phyloP scores from a whole-genome alignment of 306 rosid genomes.

The Dryas alaskensis region DNA sequence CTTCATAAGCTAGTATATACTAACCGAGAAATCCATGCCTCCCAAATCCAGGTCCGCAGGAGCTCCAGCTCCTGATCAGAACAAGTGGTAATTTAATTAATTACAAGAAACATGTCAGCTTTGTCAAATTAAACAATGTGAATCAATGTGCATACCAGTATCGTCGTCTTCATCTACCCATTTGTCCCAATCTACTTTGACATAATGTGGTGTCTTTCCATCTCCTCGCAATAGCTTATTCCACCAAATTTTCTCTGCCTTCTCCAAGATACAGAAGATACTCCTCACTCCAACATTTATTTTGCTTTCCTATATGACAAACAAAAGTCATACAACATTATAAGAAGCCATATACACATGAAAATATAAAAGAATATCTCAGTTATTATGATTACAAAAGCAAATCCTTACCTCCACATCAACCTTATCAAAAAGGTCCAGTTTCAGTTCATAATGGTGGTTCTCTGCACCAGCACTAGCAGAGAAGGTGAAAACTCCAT shows the following conservation, averaged over 20 bases:
- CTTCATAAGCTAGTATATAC: constrained; percentile 18
- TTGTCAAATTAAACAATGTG: not conserved
- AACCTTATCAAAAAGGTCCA: constrained; percentile 91
- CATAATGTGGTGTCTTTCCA: constrained; percentile 78
- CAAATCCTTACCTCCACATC: constrained; percentile 64
- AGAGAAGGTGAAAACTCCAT: constrained; percentile 66
- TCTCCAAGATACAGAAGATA: constrained; percentile 70
- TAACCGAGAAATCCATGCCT: constrained; percentile 98
- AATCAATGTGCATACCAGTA: constrained; percentile 32
- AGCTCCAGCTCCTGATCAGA: constrained; percentile 28
- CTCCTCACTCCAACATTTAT: constrained; percentile 74
- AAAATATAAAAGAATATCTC: not conserved
- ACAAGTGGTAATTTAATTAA: not conserved
- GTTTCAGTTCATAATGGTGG: constrained; percentile 59
- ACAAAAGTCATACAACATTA: not conserved
- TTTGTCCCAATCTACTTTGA: constrained; percentile 96
- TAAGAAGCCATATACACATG: not conserved
- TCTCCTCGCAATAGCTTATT: constrained; percentile 65
- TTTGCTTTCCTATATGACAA: constrained; percentile 69
- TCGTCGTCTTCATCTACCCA: constrained; percentile 97
- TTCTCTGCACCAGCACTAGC: constrained; percentile 74
- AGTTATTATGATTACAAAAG: not conserved
- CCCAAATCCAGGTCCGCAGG: constrained; percentile 66
- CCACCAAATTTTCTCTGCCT: constrained; percentile 93
- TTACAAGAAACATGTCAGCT: not conserved